phyloP scores from a whole-genome alignment of 352 stramenopile genomes.

The Phytopythium vexans region DNA sequence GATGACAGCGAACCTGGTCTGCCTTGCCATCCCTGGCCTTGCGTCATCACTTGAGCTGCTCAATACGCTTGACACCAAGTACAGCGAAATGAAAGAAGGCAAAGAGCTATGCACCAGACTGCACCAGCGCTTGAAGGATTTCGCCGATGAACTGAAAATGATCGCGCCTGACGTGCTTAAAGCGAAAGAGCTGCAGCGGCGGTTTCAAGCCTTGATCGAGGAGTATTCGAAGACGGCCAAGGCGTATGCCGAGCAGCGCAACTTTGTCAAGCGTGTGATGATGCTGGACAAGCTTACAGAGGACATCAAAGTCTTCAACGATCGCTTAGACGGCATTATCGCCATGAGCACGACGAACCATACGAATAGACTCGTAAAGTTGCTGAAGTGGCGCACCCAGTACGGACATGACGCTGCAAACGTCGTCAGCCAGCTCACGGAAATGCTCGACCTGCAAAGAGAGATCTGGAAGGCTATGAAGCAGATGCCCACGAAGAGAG shows the following conservation, averaged over 20 bases:
- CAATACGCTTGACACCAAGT: slow-evolving; percentile 4
- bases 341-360: slow-evolving; percentile 3
- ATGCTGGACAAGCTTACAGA: slow-evolving; percentile 10
- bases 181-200: slow-evolving; percentile 6
- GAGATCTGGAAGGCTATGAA: slow-evolving; percentile 12
- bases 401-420: slow-evolving; percentile 5
- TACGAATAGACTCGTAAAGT: slow-evolving; percentile 3
- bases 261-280: slow-evolving; percentile 11
- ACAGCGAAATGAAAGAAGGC: slow-evolving; percentile 5
- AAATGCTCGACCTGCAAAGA: not conserved
- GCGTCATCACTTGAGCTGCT: not conserved
- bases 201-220: slow-evolving; percentile 7
- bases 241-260: slow-evolving; percentile 5
- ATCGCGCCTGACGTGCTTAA: slow-evolving; percentile 12
- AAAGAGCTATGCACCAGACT: slow-evolving; percentile 12
- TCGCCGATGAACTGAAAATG: slow-evolving; percentile 5
- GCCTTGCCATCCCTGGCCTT: not conserved
- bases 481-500: not conserved
- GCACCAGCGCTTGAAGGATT: slow-evolving; percentile 5
- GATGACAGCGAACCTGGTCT: not conserved
- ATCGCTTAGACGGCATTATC: slow-evolving; percentile 12
- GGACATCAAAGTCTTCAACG: slow-evolving; percentile 16
- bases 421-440: slow-evolving; percentile 1
- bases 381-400: slow-evolving; percentile 9
- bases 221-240: slow-evolving; percentile 1